Evolutionary conservation across 257 asterid genomes (phyloP).

Genomic region (Apocynum venetum): DNA sequence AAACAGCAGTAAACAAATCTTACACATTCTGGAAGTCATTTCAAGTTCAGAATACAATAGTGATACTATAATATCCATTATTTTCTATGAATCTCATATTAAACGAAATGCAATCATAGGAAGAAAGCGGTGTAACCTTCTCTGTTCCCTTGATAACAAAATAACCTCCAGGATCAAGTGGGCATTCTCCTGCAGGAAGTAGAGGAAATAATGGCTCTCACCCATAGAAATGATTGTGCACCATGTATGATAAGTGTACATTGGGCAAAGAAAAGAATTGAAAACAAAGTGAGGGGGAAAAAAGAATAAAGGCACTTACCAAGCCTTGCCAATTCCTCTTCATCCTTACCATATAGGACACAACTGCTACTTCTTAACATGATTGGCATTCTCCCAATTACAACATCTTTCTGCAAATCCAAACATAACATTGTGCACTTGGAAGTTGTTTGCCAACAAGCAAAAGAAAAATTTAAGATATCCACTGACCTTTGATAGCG

Average conservation of each 20-base stretch:
- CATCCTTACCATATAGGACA: constrained; percentile 73
- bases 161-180: constrained; percentile 97
- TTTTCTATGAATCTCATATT: neutral
- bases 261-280: constrained; percentile 9
- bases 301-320: constrained; percentile 30
- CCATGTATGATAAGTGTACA: neutral
- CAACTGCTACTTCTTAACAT: constrained; percentile 81
- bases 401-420: constrained; percentile 35
- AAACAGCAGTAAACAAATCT: neutral
- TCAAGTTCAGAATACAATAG: neutral
- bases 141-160: constrained; percentile 86
- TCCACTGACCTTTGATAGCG: constrained; percentile 13
- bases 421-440: constrained; percentile 9
- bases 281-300: neutral
- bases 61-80: neutral
- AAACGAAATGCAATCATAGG: constrained; percentile 10
- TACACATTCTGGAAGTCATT: too few relatives aligned
- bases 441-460: neutral
- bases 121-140: constrained; percentile 49
- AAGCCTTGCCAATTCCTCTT: constrained; percentile 75
- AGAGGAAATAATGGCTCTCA: neutral
- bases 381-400: constrained; percentile 87
- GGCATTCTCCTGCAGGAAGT: constrained; percentile 73
- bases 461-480: neutral
- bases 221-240: neutral